phyloP scores from a whole-genome alignment of 208 protist species.

The Phytomonas sp. region DNA sequence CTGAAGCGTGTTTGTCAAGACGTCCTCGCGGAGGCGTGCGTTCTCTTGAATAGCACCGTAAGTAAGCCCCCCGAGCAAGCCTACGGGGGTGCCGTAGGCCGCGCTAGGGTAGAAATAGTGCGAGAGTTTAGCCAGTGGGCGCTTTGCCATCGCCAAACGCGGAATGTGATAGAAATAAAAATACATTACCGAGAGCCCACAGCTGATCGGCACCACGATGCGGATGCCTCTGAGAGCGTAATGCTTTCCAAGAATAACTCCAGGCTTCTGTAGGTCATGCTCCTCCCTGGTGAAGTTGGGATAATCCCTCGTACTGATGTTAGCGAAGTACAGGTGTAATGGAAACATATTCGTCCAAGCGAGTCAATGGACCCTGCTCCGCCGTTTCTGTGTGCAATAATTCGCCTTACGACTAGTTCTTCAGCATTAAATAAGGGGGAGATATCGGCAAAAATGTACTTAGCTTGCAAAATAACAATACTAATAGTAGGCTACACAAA shows the following conservation, averaged over 20 bases:
- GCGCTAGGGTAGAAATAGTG: slow-evolving; percentile 79
- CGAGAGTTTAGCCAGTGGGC: slow-evolving; percentile 41
- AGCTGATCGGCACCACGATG: slow-evolving; percentile 31
- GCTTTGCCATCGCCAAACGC: slow-evolving; percentile 59
- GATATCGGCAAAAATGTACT: too few species aligned
- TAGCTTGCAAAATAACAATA: too few species aligned
- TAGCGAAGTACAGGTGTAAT: slow-evolving; percentile 6
- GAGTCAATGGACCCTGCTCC: too few species aligned
- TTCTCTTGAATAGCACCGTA: slow-evolving; percentile 26
- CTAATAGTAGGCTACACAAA: too few species aligned
- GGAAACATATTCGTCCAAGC: too few species aligned
- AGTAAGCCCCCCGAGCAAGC: slow-evolving; percentile 23
- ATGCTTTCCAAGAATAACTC: slow-evolving; percentile 44
- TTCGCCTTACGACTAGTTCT: too few species aligned
- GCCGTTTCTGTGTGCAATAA: too few species aligned
- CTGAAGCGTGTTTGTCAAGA: slow-evolving; percentile 7
- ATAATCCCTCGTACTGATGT: slow-evolving; percentile 38
- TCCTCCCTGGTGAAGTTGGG: slow-evolving; percentile 27
- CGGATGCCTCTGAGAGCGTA: slow-evolving; percentile 43
- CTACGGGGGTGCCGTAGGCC: slow-evolving; percentile 52
- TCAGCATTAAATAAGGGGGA: too few species aligned
- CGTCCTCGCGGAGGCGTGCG: slow-evolving; percentile 10
- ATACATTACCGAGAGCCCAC: slow-evolving; percentile 37
- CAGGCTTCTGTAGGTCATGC: slow-evolving; percentile 21
- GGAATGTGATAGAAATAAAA: slow-evolving; percentile 58